Base-by-base conservation (phyloP, 169 alveolate genomes). In the Eimeria brunetti region DNA sequence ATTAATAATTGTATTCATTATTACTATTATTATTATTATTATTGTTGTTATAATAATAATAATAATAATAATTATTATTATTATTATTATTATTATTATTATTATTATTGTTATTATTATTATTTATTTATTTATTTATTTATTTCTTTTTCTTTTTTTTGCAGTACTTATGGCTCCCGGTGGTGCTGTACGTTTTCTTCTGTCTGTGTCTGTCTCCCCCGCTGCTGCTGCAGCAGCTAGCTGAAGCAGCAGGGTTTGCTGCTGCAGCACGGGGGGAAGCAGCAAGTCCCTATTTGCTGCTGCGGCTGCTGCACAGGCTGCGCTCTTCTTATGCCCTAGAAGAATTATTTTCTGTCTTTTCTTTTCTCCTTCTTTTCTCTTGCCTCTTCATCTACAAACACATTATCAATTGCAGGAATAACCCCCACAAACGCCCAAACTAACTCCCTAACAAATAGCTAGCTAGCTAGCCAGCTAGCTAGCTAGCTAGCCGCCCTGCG, bases 311-410 rank as follows among this genome's bases (percentile, higher is more conserved):
- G 56, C 60, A 33, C 44, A 5, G 41, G 5, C 90, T 91, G 64
- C 95, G 84, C 67, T 78, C 83, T 56, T 36, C 71, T 24, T 91
- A 78, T 56, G 85, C 81, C 22, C 30, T 64, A 36, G 58, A 78
- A 41, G 60, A 80, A 56, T 1, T 71, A 3, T 85, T 86, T 41
- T 85, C 91, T 41, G 80, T 67, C 36, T 58, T 24, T 38, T 76
- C 95, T 22, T 69, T 91, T 41, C 75, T 27, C 16, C 76, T 91
- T 49, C 91, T 91, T 8, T 49, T 62, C 51, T 38, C 38, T 22
- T 91, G 95, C 58, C 75, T 91, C n/a, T 78, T 91, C 53, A 33
- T 86, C 9, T 91, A 91, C 81, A 91, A 91, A 46, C 91, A 80
- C 67, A 91, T 91, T 24, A 91, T 91, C 88, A 91, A 91, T 62